These are phyloP conservation scores for Kodamaea derodonti DNA, from an alignment of 1,139 yeast genomes.

Conservation along the genomic window DNA sequence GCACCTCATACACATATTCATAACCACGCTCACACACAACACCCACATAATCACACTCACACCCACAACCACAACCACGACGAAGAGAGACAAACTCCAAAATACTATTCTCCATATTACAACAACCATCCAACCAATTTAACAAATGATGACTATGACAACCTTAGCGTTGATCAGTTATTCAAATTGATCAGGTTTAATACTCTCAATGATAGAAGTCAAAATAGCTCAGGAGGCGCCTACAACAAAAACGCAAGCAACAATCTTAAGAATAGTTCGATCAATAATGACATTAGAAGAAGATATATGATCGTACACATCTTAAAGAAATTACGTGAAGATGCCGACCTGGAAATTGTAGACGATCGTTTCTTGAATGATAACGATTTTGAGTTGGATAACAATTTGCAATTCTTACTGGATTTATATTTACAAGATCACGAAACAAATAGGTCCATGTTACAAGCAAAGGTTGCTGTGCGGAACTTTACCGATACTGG, in stretches of 20 bases:
- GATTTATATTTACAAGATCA: slow-evolving; percentile 42
- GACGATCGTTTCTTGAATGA: slow-evolving; percentile 32
- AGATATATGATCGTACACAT: slow-evolving; percentile 35
- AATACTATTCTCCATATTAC: slow-evolving; percentile 16
- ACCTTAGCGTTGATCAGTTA: slow-evolving; percentile 34
- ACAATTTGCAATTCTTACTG: slow-evolving; percentile 37
- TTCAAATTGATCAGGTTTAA: slow-evolving; percentile 26
- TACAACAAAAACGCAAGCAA: slow-evolving; percentile 7
- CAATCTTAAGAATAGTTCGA: slow-evolving; percentile 11
- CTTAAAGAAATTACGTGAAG: slow-evolving; percentile 36
- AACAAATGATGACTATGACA: slow-evolving; percentile 41
- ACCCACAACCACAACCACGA: not conserved
- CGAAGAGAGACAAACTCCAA: not conserved
- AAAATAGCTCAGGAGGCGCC: slow-evolving; percentile 1
- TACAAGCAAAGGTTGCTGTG: slow-evolving; percentile 43
- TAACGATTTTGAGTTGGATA: slow-evolving; percentile 43
- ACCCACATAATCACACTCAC: not conserved
- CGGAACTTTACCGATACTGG: slow-evolving; percentile 69
- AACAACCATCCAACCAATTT: slow-evolving; percentile 23
- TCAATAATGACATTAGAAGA: slow-evolving; percentile 32
- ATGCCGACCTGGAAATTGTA: slow-evolving; percentile 33
- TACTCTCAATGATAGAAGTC: slow-evolving; percentile 6
- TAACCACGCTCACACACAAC: not conserved
- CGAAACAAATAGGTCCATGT: slow-evolving; percentile 22
- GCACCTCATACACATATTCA: no score